Percentiles rank a stretch among this genome's conserved stretches.
phyloP scores from a whole-genome alignment of 495 filamentous ascomycete species.

The Endocarpon pusillum region DNA sequence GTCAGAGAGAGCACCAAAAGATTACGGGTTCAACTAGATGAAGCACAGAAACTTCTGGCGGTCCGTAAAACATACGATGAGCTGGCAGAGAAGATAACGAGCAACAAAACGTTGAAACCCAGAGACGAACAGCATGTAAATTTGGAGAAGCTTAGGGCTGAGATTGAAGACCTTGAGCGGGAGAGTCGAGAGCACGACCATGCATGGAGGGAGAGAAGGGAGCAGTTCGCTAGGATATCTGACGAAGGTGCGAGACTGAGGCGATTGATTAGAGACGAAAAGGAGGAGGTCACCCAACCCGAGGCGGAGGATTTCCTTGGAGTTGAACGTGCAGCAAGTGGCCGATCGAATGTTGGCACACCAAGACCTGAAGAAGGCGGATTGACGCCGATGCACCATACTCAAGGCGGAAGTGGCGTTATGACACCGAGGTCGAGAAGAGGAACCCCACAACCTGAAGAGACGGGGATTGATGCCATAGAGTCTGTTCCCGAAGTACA shows the following conservation, averaged over 20 bases:
- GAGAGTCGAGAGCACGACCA: slow-evolving; percentile 66
- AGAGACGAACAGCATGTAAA: slow-evolving; percentile 68
- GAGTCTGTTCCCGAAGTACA: slow-evolving; percentile 12
- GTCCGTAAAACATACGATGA: slow-evolving; percentile 77
- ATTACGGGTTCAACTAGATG: slow-evolving; percentile 53
- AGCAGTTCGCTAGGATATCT: slow-evolving; percentile 81
- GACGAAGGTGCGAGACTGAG: slow-evolving; percentile 78
- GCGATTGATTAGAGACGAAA: slow-evolving; percentile 80
- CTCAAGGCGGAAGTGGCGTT: slow-evolving; percentile 27
- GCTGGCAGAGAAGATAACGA: slow-evolving; percentile 69
- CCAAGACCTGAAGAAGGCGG: slow-evolving; percentile 42
- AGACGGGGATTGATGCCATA: too few species aligned
- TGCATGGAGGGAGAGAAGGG: slow-evolving; percentile 72
- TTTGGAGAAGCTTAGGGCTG: slow-evolving; percentile 62
- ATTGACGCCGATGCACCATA: slow-evolving; percentile 29
- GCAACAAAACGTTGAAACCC: slow-evolving; percentile 57
- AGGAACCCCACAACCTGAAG: too few species aligned
- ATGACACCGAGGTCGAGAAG: slow-evolving; percentile 17
- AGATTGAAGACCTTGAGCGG: slow-evolving; percentile 72
- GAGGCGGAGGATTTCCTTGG: slow-evolving; percentile 46
- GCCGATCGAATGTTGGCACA: slow-evolving; percentile 47
- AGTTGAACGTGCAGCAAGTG: slow-evolving; percentile 60
- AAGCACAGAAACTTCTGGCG: slow-evolving; percentile 56
- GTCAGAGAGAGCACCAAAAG: slow-evolving; percentile 61
- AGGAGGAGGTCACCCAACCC: slow-evolving; percentile 80